Evolutionary conservation across 352 stramenopile species (phyloP).

Genomic region (Phytophthora ohioensis): DNA sequence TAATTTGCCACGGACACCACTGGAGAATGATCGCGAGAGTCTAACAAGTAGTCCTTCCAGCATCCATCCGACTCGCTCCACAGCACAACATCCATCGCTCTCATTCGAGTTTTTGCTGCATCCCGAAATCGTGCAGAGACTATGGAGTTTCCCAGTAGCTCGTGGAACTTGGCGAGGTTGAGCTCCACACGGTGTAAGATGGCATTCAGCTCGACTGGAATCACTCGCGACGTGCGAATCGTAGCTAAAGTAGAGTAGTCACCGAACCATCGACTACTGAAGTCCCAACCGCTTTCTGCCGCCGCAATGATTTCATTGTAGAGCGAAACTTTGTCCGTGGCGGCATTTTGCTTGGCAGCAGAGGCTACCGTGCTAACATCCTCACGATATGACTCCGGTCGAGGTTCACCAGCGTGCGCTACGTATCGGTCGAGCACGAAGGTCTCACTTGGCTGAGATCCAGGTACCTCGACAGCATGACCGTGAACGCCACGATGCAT

Average conservation of each 20-base stretch:
- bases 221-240: conserved; percentile 67
- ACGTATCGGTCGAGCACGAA: conserved; percentile 83
- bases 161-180: conserved; percentile 73
- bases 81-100: conserved; percentile 73
- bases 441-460: conserved; percentile 11
- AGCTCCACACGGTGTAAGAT: conserved; percentile 81
- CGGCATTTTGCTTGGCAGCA: conserved; percentile 1
- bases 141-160: conserved; percentile 44
- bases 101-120: conserved; percentile 34
- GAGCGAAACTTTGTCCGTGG: conserved; percentile 41
- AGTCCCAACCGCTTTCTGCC: conserved; percentile 91
- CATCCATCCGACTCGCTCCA: conserved; percentile 60
- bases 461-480: conserved; percentile 59
- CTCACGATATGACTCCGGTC: conserved; percentile 89
- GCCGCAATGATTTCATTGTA: conserved; percentile 85
- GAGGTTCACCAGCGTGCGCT: conserved; percentile 63
- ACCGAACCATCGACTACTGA: conserved; percentile 85
- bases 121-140: conserved; percentile 39
- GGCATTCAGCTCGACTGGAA: conserved; percentile 90
- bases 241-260: conserved; percentile 48
- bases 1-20: conserved; percentile 73
- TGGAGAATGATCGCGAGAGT: conserved; percentile 51
- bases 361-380: conserved; percentile 55
- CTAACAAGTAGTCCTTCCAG: conserved; percentile 84
- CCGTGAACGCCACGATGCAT: conserved; percentile 68